Conservation (phyloP, 495 filamentous ascomycete species). For the Tuber calosporum region DNA sequence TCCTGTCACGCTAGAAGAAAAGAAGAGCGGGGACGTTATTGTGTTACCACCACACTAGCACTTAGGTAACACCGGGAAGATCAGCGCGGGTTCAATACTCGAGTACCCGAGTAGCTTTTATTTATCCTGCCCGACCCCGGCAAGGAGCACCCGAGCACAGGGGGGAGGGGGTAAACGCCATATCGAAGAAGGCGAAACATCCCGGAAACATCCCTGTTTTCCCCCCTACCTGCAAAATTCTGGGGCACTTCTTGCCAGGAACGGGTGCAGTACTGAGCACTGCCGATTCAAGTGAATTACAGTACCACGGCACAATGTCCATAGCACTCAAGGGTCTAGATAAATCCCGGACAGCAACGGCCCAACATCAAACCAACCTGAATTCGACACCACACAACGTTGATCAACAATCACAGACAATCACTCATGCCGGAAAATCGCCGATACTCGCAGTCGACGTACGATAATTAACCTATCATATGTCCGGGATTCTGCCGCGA, state of each 20-base stretch:
- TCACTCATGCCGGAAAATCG: neutral
- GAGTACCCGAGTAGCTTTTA: no score
- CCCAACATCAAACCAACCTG: neutral
- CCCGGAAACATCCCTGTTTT: no score
- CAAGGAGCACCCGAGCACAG: no score
- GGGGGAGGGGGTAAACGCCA: no score
- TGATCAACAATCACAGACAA: neutral
- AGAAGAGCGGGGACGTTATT: neutral
- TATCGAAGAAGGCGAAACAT: no score
- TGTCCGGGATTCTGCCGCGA: neutral
- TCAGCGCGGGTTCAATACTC: neutral
- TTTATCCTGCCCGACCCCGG: no score
- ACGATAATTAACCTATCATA: neutral
- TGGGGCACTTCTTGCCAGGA: no score
- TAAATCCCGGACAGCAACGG: neutral
- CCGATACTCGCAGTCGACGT: neutral
- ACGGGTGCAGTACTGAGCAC: no score
- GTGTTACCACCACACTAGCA: no score
- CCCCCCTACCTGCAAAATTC: no score
- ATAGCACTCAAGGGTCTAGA: neutral
- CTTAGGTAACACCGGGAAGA: neutral
- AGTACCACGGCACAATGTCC: neutral
- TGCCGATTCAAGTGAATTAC: neutral
- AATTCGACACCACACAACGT: neutral
- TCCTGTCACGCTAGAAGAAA: no score